Conservation (phyloP, 176 grass and related monocot species). For the Oryza punctata region DNA sequence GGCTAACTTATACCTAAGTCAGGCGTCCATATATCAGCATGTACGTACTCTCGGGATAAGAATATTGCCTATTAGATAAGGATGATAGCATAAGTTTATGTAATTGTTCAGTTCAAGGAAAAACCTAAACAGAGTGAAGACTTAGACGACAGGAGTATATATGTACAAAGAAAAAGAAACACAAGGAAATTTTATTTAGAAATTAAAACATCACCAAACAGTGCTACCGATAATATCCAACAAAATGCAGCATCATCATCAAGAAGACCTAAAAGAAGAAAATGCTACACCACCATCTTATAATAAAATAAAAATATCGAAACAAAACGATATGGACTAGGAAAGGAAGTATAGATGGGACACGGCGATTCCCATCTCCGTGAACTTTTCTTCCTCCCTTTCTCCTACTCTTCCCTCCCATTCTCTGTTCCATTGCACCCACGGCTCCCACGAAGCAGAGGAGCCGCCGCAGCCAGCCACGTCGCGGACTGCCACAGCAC, state of each 20-base stretch:
- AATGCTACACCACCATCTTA: neutral
- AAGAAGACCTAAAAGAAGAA: neutral
- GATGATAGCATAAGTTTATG: neutral
- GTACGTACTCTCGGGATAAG: too few relatives aligned
- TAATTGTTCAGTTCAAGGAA: neutral
- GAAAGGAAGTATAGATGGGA: too few relatives aligned
- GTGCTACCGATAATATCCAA: too few relatives aligned
- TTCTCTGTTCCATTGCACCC: neutral
- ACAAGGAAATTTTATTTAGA: neutral
- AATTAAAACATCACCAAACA: too few relatives aligned
- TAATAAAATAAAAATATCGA: neutral
- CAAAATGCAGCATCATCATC: too few relatives aligned
- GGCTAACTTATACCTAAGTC: too few relatives aligned
- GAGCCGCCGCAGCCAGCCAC: neutral
- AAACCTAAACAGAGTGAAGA: neutral
- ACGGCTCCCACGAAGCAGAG: neutral
- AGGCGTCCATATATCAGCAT: too few relatives aligned
- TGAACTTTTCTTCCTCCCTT: neutral
- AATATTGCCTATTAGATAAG: neutral
- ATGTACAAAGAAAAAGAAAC: neutral
- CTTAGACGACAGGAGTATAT: neutral
- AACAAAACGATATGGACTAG: neutral
- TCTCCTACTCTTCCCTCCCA: neutral
- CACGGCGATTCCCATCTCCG: too few relatives aligned
- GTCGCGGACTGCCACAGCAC: neutral